phyloP scores from a whole-genome alignment of 192 early-diverging fungal species.

The Umbelopsis ramanniana region DNA sequence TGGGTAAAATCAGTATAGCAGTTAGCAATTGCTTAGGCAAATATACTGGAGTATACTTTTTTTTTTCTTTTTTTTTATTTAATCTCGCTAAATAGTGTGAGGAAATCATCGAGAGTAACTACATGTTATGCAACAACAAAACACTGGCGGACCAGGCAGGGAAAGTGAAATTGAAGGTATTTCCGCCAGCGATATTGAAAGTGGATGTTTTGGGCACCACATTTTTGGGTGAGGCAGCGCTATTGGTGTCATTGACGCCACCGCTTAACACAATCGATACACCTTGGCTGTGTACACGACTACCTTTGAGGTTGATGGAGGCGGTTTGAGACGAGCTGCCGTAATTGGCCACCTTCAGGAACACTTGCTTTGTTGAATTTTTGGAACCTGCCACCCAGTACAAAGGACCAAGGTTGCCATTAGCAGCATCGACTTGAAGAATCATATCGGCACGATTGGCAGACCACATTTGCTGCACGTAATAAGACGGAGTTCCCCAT shows the following conservation, averaged over 20 bases:
- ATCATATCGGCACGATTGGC: conserved; percentile 22
- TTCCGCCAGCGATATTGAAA: conserved; percentile 4
- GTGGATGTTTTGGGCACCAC: conserved; percentile 7
- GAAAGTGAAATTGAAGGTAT: conserved; percentile 30
- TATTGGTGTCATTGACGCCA: conserved; percentile 10
- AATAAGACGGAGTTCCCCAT: conserved; percentile 30
- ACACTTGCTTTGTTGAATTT: conserved; percentile 29
- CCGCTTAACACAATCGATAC: conserved; percentile 19
- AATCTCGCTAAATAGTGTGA: neutral
- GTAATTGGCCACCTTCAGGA: conserved; percentile 37
- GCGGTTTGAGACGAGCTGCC: conserved; percentile 24
- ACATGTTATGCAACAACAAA: conserved; percentile 18
- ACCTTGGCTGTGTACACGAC: conserved; percentile 25
- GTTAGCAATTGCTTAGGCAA: too few relatives aligned
- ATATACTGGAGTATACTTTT: neutral
- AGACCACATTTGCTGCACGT: conserved; percentile 33
- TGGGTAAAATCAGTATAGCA: too few relatives aligned
- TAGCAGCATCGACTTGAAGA: conserved; percentile 29
- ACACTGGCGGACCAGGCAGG: conserved; percentile 29
- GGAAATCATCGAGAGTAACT: neutral
- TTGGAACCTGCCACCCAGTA: conserved; percentile 39
- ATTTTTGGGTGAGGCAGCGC: conserved; percentile 19
- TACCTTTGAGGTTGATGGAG: conserved; percentile 15
- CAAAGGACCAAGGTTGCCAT: conserved; percentile 28
- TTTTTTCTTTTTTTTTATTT: neutral